A percentile compares a stretch with the other conserved stretches of the same genome.
These are phyloP conservation scores for Cudoniella acicularis DNA, from an alignment of 495 filamentous ascomycete genomes.

Conservation along the genomic window DNA sequence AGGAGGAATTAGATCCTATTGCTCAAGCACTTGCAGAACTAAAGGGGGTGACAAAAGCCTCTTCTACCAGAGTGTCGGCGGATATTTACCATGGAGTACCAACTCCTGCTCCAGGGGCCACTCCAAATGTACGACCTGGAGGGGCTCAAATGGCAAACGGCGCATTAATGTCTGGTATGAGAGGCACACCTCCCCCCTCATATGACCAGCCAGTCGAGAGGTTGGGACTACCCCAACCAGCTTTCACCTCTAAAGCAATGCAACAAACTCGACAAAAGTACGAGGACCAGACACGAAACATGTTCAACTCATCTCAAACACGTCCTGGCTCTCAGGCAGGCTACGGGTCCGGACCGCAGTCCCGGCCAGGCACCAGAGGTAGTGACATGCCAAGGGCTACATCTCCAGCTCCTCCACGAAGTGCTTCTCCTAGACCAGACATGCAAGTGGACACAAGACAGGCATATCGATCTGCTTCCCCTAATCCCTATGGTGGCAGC, in stretches of 20 bases:
- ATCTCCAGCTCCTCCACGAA: constrained; percentile 47
- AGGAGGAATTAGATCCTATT: constrained; percentile 76
- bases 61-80: constrained; percentile 77
- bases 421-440: constrained; percentile 49
- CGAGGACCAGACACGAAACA: constrained; percentile 72
- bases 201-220: constrained; percentile 76
- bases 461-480: constrained; percentile 45
- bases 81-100: constrained; percentile 89
- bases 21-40: constrained; percentile 88
- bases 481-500: constrained; percentile 46
- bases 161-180: constrained; percentile 45
- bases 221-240: constrained; percentile 85
- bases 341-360: constrained; percentile 18
- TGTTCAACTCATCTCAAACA: constrained; percentile 49
- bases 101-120: constrained; percentile 65
- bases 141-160: constrained; percentile 48
- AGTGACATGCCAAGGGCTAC: constrained; percentile 45
- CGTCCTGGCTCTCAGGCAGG: constrained; percentile 23
- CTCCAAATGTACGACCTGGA: constrained; percentile 29
- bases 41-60: constrained; percentile 76
- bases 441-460: constrained; percentile 31
- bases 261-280: constrained; percentile 87
- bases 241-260: constrained; percentile 90
- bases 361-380: constrained; percentile 40
- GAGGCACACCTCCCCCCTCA: constrained; percentile 77